These are phyloP conservation scores for Trichoderma sp. DNA, from an alignment of 2,329 filamentous ascomycete genomes.

Conservation along the genomic window DNA sequence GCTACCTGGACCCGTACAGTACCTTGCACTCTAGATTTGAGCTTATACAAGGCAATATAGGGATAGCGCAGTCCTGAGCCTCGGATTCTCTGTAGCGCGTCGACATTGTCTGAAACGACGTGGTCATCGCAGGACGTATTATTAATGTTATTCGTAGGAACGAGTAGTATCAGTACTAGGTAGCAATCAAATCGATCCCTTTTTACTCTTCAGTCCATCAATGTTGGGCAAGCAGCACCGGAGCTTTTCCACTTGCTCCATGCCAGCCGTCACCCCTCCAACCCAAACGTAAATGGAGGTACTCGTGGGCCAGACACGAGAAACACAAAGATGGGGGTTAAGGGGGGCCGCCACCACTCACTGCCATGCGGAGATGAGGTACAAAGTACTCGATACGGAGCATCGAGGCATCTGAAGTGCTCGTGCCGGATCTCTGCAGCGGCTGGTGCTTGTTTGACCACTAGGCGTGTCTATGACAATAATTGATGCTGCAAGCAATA, in stretches of 20 bases:
- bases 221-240: neutral
- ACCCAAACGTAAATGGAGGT: neutral
- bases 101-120: neutral
- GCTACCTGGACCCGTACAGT: neutral
- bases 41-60: neutral
- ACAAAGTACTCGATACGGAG: neutral
- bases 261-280: slow-evolving; percentile 21
- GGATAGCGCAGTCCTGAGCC: neutral
- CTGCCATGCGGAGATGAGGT: slow-evolving; percentile 11
- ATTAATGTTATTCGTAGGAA: neutral
- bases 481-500: neutral
- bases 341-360: neutral
- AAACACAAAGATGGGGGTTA: slow-evolving; percentile 2
- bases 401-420: neutral
- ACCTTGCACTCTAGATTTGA: neutral
- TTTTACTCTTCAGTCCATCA: neutral
- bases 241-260: neutral
- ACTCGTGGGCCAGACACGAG: neutral
- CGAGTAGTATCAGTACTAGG: no score
- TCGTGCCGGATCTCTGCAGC: slow-evolving; percentile 9
- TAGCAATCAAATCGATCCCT: neutral
- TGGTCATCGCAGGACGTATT: neutral
- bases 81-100: neutral
- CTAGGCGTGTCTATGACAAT: neutral
- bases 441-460: neutral